A percentile compares a stretch with the other conserved stretches of the same genome.
These are phyloP conservation scores for Cystofilobasidium capitatum DNA, from an alignment of 768 basidiomycete species.

Conservation along the genomic window DNA sequence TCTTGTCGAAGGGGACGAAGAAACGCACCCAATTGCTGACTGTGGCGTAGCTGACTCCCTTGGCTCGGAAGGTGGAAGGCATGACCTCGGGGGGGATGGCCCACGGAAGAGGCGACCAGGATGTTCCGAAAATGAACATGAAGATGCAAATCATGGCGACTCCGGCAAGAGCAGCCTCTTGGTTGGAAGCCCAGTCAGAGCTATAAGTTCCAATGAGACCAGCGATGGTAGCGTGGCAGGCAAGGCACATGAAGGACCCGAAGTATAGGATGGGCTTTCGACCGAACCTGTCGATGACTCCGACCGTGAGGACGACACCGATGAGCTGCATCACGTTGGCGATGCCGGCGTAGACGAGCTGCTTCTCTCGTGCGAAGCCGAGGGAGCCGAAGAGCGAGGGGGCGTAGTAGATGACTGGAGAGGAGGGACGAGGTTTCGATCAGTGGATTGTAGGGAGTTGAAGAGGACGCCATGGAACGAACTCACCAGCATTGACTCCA, in stretches of 20 bases:
- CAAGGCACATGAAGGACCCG: background rate
- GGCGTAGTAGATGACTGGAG: conserved; percentile 1
- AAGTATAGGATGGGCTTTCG: conserved; percentile 19
- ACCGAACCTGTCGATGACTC: conserved; percentile 25
- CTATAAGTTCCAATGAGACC: conserved; percentile 3
- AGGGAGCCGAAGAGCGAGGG: conserved; percentile 22
- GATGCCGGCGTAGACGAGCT: conserved; percentile 22
- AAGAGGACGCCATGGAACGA: no score
- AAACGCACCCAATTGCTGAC: background rate
- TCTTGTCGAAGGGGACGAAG: background rate
- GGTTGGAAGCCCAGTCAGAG: background rate
- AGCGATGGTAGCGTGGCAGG: conserved; percentile 2
- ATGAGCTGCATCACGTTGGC: conserved; percentile 28
- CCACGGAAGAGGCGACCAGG: background rate
- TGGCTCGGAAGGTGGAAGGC: background rate
- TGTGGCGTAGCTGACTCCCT: background rate
- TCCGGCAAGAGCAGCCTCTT: background rate
- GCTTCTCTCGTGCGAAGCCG: conserved; percentile 7
- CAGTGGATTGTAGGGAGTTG: background rate
- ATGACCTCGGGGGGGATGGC: background rate
- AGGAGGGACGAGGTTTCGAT: no score
- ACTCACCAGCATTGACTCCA: no score
- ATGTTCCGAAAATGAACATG: background rate
- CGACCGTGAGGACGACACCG: conserved; percentile 9
- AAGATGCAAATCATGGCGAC: conserved; percentile 2